Evolutionary conservation across 2,329 filamentous ascomycete genomes (phyloP), one percentile per base, ranked within the genome.

Genomic region (Neonectria neomacrospora): DNA sequence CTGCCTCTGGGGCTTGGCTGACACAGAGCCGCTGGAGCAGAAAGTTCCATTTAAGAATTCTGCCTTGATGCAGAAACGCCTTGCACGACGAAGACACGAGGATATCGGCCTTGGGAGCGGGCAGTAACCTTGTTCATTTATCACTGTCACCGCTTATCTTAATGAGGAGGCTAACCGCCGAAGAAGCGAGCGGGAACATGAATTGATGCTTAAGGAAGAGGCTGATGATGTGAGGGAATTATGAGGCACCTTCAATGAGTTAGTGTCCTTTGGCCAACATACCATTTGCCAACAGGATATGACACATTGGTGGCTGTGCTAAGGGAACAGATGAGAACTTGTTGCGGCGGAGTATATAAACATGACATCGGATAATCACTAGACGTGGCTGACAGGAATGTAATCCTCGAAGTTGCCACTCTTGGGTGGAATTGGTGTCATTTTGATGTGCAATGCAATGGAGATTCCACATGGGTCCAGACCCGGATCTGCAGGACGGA

Each of bases 231-330:
- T 14, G 47, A 20, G 47, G 3, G 28, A 32, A 32, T 32, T 20
- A 20, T 14, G 3, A n/a, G 18, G 28, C 26, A 14, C 22, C 16
- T n/a, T 14, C 2, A 16, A 16, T 14, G 12, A 8, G 14, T 37
- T 37, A 37, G 34, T 37, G 34, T 14, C 32, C 4, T 34, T 16
- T 16, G 14, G 14, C 14, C 34, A 48, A 48, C 8, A 30, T 30
- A 26, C 26, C 45, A 48, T 48, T 28, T 9, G 26, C 47, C n/a
- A 50, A 50, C 26, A 50, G 5, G 18, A 20, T 11, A 32, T 41
- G 37, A n/a, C 44, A 32, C 20, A n/a, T 22, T 50, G 10, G 47
- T 50, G 47, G 47, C 47, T 50, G 32, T 32, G 47, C 47, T n/a
- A 12, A 20, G 20, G 11, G 45, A 18, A 30, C 10, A n/a, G n/a